Percentiles rank a stretch among this genome's conserved stretches.
These are phyloP conservation scores for Lecanosticta acicola DNA, from an alignment of 2,329 filamentous ascomycete species.

Conservation along the genomic window DNA sequence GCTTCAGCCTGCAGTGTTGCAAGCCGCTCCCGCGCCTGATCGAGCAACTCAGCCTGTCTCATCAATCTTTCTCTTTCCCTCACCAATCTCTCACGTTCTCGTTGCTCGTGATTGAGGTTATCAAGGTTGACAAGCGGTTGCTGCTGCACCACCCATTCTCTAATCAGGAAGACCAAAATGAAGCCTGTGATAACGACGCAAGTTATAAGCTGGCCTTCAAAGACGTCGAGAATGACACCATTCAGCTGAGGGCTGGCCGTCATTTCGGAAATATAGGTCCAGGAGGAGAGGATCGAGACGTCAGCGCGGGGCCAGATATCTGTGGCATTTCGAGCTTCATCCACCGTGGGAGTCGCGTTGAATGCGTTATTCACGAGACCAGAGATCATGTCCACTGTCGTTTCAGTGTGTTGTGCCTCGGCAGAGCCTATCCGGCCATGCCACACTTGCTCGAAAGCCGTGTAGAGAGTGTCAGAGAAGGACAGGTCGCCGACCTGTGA, in stretches of 20 bases:
- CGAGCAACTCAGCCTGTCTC: slow-evolving; percentile 26
- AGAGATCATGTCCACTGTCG: slow-evolving; percentile 7
- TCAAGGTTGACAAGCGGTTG: slow-evolving; percentile 74
- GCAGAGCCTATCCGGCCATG: slow-evolving; percentile 9
- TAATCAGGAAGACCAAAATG: slow-evolving; percentile 91
- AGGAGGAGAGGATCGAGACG: slow-evolving; percentile 28
- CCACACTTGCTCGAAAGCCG: slow-evolving; percentile 10
- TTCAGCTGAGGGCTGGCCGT: slow-evolving; percentile 70
- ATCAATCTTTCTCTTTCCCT: slow-evolving; percentile 22
- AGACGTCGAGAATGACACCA: slow-evolving; percentile 68
- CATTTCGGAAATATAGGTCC: slow-evolving; percentile 50
- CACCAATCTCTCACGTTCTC: slow-evolving; percentile 28
- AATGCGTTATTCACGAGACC: slow-evolving; percentile 8
- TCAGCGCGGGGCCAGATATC: slow-evolving; percentile 17
- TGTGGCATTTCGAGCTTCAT: slow-evolving; percentile 7
- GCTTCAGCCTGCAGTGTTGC: slow-evolving; percentile 22
- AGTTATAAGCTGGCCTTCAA: slow-evolving; percentile 93
- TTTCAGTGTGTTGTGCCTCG: slow-evolving; percentile 3
- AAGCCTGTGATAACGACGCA: slow-evolving; percentile 86
- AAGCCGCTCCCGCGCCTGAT: slow-evolving; percentile 24
- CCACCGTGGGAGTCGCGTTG: slow-evolving; percentile 6
- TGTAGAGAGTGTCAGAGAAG: slow-evolving; percentile 3
- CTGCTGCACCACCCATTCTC: slow-evolving; percentile 97
- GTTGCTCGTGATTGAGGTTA: slow-evolving; percentile 21
- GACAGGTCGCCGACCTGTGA: not conserved